Conservation (phyloP, 768 basidiomycete genomes). For the Hericium rajendrae region DNA sequence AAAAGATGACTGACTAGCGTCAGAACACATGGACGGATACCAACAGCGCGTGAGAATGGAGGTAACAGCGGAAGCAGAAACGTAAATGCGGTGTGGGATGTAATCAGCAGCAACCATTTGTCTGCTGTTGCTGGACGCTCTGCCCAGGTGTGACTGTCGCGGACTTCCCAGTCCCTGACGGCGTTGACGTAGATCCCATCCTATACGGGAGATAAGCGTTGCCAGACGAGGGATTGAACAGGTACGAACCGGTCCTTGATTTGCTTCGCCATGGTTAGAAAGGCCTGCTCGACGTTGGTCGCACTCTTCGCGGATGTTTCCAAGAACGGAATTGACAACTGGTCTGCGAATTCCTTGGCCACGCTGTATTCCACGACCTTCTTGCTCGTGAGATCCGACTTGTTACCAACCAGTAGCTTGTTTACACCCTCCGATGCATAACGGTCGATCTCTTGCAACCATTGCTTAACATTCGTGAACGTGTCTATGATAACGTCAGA, state of each 20-base stretch:
- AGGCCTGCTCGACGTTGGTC: constrained; percentile 97
- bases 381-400: constrained; percentile 96
- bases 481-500: constrained; percentile 47
- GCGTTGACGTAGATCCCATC: constrained; percentile 76
- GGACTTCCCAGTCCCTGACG: constrained; percentile 69
- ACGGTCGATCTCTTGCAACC: constrained; percentile 87
- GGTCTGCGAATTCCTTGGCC: constrained; percentile 94
- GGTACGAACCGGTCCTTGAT: constrained; percentile 75
- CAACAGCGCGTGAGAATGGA: too few relatives aligned
- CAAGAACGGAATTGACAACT: constrained; percentile 87
- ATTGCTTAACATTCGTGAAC: constrained; percentile 91
- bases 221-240: neutral
- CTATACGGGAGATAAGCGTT: constrained; percentile 27
- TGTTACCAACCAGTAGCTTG: constrained; percentile 97
- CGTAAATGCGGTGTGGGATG: neutral
- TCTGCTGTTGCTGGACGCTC: constrained; percentile 66
- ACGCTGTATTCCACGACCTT: constrained; percentile 87
- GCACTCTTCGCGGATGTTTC: constrained; percentile 99
- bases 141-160: constrained; percentile 80
- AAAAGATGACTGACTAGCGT: too few relatives aligned
- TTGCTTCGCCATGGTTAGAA: constrained; percentile 97
- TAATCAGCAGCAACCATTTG: constrained; percentile 70
- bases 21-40: too few relatives aligned
- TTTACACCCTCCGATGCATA: constrained; percentile 98
- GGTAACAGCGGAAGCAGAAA: neutral